Base-by-base conservation (phyloP, 805 yeast species). In the Metschnikowia cubensis region DNA sequence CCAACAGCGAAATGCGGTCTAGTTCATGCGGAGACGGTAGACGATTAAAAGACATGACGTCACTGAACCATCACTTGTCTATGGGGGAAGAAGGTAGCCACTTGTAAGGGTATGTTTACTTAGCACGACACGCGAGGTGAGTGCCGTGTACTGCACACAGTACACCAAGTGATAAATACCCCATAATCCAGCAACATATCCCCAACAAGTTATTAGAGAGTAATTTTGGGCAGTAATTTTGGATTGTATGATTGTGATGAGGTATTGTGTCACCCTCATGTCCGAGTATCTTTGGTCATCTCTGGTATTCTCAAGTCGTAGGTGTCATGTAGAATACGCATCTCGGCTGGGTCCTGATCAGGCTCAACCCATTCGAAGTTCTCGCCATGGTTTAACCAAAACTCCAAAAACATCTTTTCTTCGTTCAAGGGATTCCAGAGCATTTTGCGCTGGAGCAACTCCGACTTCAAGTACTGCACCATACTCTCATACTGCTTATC, bases 301-400 rank as follows among this genome's bases (percentile, higher is more conserved):
- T 25, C 29, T 25, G 29, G 29, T 15, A 7, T 35, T 11, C 3
- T 13, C 37, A 20, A 5, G 22, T 17, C 7, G 18, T 14, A 35
- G 15, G 22, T 18, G n/a, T 36, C 25, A 21, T 21, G 25, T 7
- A 38, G 33, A 31, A 18, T 20, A n/a, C 22, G 33, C 31, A 70
- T 59, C 48, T 73, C 76, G 0, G 94, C 95, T 0, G 96, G 96
- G 61, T 89, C 96, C 61, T 85, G 86, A 62, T 88, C 96, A 0
- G 96, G 96, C 61, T 88, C 96, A 11, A 80, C 84, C 96, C 96
- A 88, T 52, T 84, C 87, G 61, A 87, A 88, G 13, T 89, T 90
- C 48, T 85, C 91, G 31, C 96, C 96, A 20, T 67, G 67, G 38
- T 62, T 63, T 15, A 60, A 42, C 74, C 75, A 73, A 42, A 62